Evolutionary conservation across 2,329 filamentous ascomycete genomes (phyloP), one percentile per base, ranked within the genome.

Genomic region (Hymenoscyphus occultus): DNA sequence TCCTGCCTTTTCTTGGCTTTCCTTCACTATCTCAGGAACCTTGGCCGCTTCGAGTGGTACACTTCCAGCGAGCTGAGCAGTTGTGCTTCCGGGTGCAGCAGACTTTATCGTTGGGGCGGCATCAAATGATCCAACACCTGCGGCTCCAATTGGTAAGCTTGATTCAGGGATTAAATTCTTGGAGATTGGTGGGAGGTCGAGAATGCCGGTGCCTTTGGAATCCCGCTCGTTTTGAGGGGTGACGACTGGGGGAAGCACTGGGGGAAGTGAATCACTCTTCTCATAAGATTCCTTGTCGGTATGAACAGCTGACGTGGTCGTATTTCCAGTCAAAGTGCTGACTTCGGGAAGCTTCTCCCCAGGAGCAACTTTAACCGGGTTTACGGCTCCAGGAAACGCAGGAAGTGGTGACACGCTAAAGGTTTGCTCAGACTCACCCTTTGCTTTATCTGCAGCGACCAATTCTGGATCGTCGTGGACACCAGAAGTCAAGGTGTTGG

Each of bases 271-370:
- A 73, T 90, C 90, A 69, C 88, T 87, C 77, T 91, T 91, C 77
- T 96, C 90, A 78, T 97, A 98, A 1, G 92, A 94, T 71, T 88
- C 91, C 77, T 92, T 85, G 76, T 97, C 93, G 22, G 91, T 84
- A 73, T 88, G 86, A 74, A 97, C 84, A 60, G 92, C 89, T 66
- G 81, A 80, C 76, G 91, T 89, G 71, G 86, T 81, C 69, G 89
- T 89, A 76, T 91, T 90, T 61, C 83, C 78, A 59, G 87, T 87
- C 71, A 93, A 74, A 32, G 84, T 83, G 76, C 80, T 84, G 32
- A 83, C 77, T 59, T 90, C 83, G 51, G 93, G 93, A 10, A 97
- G 84, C 76, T 88, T 87, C 80, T 96, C 91, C 72, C 93, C 93
- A 3, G 93, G 90, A 31, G 85, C 84, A 63, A 96, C 83, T 73